A percentile compares a stretch with the other conserved stretches of the same genome.
Conservation (phyloP, 1,284 basidiomycete species). For the Macrocybe sp. region DNA sequence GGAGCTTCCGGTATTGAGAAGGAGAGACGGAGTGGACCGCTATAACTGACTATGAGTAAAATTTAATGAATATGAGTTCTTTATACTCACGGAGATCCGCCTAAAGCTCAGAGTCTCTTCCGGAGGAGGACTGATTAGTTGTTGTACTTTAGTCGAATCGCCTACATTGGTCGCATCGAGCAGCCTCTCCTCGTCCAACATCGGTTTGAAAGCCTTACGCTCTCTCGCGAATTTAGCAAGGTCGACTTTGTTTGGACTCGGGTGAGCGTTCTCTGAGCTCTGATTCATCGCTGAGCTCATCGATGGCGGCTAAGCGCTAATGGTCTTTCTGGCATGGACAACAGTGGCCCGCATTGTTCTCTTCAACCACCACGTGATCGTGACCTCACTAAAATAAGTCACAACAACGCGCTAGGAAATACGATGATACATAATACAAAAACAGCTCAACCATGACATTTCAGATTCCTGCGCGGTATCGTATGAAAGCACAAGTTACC, state of each 20-base stretch:
- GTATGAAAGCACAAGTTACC: no score
- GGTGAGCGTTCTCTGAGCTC: no score
- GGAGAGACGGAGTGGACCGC: constrained; percentile 8
- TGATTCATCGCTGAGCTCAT: no score
- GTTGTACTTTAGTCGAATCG: constrained; percentile 17
- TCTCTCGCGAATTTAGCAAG: constrained; percentile 7
- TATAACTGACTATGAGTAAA: neutral
- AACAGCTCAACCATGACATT: no score
- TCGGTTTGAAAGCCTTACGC: constrained; percentile 5
- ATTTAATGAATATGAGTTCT: neutral
- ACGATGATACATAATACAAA: no score
- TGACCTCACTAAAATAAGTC: neutral
- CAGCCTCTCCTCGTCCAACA: neutral
- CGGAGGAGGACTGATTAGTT: constrained; percentile 37
- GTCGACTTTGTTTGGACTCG: constrained; percentile 2
- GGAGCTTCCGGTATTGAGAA: neutral
- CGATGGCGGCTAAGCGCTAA: no score
- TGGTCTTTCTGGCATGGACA: neutral
- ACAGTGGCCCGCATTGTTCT: neutral
- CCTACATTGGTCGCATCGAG: constrained; percentile 6
- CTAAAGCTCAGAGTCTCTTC: constrained; percentile 29
- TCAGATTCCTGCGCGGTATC: no score
- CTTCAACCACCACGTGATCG: constrained; percentile 17
- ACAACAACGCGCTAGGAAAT: neutral
- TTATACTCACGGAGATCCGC: constrained; percentile 13